phyloP scores from a whole-genome alignment of 2,329 filamentous ascomycete genomes.

The Alternaria gaisen region DNA sequence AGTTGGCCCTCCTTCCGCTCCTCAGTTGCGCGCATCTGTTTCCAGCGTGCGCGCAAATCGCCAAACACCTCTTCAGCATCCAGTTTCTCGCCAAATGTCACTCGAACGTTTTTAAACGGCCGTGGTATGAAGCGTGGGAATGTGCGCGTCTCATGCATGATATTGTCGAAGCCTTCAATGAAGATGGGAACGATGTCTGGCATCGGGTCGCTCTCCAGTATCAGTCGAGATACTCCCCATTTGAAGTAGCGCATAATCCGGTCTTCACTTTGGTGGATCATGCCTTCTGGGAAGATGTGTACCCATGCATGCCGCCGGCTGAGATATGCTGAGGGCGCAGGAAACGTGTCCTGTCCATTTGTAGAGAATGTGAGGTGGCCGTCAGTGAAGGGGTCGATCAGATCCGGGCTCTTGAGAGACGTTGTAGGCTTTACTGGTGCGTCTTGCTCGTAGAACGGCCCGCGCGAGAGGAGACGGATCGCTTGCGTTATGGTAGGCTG shows the following conservation, averaged over 20 bases:
- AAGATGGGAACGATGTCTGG: slow-evolving; percentile 94
- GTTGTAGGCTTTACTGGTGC: slow-evolving; percentile 33
- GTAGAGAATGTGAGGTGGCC: slow-evolving; percentile 70
- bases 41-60: slow-evolving; percentile 78
- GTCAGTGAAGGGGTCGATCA: slow-evolving; percentile 65
- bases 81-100: slow-evolving; percentile 82
- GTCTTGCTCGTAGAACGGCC: slow-evolving; percentile 55
- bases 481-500: slow-evolving; percentile 89
- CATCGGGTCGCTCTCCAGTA: slow-evolving; percentile 86
- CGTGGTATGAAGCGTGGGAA: slow-evolving; percentile 86
- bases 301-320: slow-evolving; percentile 82
- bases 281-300: slow-evolving; percentile 95
- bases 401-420: slow-evolving; percentile 41
- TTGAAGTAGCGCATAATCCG: slow-evolving; percentile 95
- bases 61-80: slow-evolving; percentile 80
- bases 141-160: slow-evolving; percentile 84
- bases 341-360: slow-evolving; percentile 70
- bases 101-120: slow-evolving; percentile 71
- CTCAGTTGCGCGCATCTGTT: slow-evolving; percentile 66
- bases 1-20: slow-evolving; percentile 55
- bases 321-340: slow-evolving; percentile 75
- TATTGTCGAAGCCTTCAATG: slow-evolving; percentile 84
- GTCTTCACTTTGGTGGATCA: slow-evolving; percentile 84
- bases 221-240: slow-evolving; percentile 91
- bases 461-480: slow-evolving; percentile 78